Conservation (phyloP, 2,329 filamentous ascomycete genomes). For the Alternaria sp. region DNA sequence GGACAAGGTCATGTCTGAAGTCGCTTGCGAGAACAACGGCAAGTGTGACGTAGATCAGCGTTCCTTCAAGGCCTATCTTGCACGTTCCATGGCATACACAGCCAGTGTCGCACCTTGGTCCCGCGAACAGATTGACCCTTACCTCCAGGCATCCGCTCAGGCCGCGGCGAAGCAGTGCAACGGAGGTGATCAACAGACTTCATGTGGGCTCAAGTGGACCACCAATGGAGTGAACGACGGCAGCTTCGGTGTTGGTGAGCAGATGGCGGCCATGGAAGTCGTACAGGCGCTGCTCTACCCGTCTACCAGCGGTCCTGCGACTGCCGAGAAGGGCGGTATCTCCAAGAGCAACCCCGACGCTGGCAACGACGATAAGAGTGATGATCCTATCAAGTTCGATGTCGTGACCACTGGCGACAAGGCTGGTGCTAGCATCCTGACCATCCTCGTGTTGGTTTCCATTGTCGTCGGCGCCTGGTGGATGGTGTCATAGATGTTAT, state of each 20-base stretch:
- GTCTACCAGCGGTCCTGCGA: constrained; percentile 47
- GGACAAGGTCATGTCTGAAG: constrained; percentile 55
- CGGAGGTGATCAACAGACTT: constrained; percentile 54
- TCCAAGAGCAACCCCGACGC: constrained; percentile 55
- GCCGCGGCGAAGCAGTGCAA: constrained; percentile 63
- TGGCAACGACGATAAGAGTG: constrained; percentile 39
- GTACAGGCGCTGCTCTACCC: constrained; percentile 55
- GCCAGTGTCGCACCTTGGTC: constrained; percentile 49
- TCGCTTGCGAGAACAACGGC: constrained; percentile 53
- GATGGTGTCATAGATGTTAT: constrained; percentile 52
- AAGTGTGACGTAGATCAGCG: constrained; percentile 57
- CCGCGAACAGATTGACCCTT: constrained; percentile 54
- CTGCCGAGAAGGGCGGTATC: constrained; percentile 60
- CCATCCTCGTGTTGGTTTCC: constrained; percentile 61
- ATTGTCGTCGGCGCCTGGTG: constrained; percentile 64
- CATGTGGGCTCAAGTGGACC: constrained; percentile 56
- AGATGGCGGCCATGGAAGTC: constrained; percentile 65
- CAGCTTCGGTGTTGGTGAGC: constrained; percentile 61
- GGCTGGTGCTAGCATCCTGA: constrained; percentile 72
- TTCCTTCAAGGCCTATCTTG: constrained; percentile 54
- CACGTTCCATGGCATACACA: constrained; percentile 52
- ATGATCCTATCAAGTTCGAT: constrained; percentile 36
- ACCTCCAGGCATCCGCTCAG: constrained; percentile 60
- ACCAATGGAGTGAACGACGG: constrained; percentile 54
- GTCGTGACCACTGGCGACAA: constrained; percentile 65